Base-by-base conservation (phyloP, 345 rosid species). In the Syzygium jambos region DNA sequence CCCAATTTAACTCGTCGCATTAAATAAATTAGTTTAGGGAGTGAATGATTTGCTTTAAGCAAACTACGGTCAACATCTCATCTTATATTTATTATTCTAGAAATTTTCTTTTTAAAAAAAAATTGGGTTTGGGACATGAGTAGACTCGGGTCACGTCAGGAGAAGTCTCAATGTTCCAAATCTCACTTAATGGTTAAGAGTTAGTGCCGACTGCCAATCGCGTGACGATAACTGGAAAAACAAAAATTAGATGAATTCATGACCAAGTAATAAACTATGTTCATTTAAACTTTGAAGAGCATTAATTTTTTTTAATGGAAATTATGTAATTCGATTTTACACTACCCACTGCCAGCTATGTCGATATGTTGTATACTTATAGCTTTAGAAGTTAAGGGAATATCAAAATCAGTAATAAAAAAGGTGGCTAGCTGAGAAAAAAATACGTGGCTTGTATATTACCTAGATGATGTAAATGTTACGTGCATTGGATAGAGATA, bases 41-140 rank as follows among this genome's bases (percentile, higher is more conserved):
- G 43, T 41, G 43, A 41, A 41, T 41, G 43, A 90, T 86, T 85
- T 82, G 87, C 49, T 68, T 49, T 56, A 87, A 56, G 43, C 49
- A 51, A 88, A 38, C 59, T 41, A 84, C 55, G 83, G 82, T 53
- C 83, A 59, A 86, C 85, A 63, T 86, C 90, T 53, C 65, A 54
- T 54, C 57, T 54, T 6, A 7, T 21, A 19, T 19, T 54, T 54
- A 54, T 54, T 23, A 8, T 19, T 19, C 9, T 54, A 21, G 25
- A 41, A 41, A 41, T 7, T 17, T 21, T 19, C 23, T 54, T 52
- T 14, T 21, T 54, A 38, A 38, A 2, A 38, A 38, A 0, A 16
- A n/a, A 1, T 63, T n/a, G 19, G 38, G 19, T 29, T 63, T 63
- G 77, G 77, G 38, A 14, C 73, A 29, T 30, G 34, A 29, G 14